These are phyloP conservation scores for Knoxia roxburghii DNA, from an alignment of 257 asterid species.

Conservation along the genomic window DNA sequence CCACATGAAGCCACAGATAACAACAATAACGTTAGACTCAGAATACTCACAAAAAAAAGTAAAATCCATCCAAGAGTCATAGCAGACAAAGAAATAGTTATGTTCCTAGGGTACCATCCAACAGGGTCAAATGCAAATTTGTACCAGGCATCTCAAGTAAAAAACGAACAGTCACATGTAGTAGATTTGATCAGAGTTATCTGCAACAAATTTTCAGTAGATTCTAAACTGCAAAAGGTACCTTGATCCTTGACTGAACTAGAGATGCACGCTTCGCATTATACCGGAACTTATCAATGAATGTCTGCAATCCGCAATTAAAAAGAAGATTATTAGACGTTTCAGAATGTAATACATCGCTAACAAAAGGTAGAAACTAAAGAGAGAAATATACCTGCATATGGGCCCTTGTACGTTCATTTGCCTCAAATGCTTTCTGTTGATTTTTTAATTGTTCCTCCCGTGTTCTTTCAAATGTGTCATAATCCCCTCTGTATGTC, in stretches of 20 bases:
- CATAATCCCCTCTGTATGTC: constrained; percentile 79
- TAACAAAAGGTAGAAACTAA: constrained; percentile 11
- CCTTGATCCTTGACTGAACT: constrained; percentile 99
- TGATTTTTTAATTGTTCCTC: constrained; percentile 86
- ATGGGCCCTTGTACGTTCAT: constrained; percentile 84
- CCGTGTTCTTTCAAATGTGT: constrained; percentile 86
- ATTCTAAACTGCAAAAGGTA: constrained; percentile 21
- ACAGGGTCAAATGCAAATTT: neutral
- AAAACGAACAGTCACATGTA: neutral
- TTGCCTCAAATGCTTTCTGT: constrained; percentile 87
- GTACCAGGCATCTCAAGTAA: neutral
- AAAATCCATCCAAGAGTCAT: neutral
- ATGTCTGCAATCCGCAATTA: constrained; percentile 49
- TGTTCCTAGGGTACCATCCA: neutral
- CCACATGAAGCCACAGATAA: neutral
- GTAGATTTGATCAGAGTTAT: constrained; percentile 11
- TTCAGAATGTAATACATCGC: constrained; percentile 3
- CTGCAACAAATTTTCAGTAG: constrained; percentile 5
- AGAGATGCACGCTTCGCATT: constrained; percentile 99
- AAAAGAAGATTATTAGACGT: constrained; percentile 15
- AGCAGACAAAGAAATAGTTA: neutral
- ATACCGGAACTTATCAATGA: constrained; percentile 93
- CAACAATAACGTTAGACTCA: neutral
- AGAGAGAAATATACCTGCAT: constrained; percentile 61
- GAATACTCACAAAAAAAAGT: neutral